These are phyloP conservation scores for Colletotrichum siamense DNA, from an alignment of 2,329 filamentous ascomycete species.

Conservation along the genomic window DNA sequence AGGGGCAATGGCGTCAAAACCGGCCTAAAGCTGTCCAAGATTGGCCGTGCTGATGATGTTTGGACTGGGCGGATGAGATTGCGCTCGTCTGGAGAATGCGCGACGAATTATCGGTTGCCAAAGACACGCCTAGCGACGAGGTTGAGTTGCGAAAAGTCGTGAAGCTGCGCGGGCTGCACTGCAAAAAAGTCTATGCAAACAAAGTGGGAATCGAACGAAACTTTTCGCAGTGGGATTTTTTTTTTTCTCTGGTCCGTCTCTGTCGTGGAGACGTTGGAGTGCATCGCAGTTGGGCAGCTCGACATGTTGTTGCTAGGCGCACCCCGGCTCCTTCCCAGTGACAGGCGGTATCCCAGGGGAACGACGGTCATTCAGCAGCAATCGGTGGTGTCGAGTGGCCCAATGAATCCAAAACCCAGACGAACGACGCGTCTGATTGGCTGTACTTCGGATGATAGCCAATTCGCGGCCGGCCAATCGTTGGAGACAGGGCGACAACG, in stretches of 20 bases:
- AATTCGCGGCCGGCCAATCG: not conserved
- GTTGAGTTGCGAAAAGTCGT: not conserved
- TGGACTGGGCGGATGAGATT: constrained; percentile 7
- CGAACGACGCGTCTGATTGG: constrained; percentile 30
- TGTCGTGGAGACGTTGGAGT: constrained; percentile 5
- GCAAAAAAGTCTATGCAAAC: constrained; percentile 12
- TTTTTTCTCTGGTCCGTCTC: not conserved
- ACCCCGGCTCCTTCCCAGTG: not conserved
- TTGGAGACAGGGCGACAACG: not conserved
- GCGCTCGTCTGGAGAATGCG: constrained; percentile 6
- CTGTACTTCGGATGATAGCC: not conserved
- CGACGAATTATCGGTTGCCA: not conserved
- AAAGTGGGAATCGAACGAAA: constrained; percentile 19
- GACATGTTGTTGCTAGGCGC: constrained; percentile 5
- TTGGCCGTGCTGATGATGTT: not conserved
- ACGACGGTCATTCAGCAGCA: not conserved
- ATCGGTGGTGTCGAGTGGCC: not conserved
- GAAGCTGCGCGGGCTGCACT: not conserved
- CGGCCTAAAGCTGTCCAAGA: not conserved
- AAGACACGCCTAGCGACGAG: not conserved
- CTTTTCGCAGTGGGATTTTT: constrained; percentile 11
- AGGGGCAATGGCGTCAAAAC: constrained; percentile 10
- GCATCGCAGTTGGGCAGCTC: constrained; percentile 14
- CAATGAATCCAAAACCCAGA: constrained; percentile 28
- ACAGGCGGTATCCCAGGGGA: constrained; percentile 16